Evolutionary conservation across 306 rosid genomes (phyloP).

Genomic region (Vicia sativa): DNA sequence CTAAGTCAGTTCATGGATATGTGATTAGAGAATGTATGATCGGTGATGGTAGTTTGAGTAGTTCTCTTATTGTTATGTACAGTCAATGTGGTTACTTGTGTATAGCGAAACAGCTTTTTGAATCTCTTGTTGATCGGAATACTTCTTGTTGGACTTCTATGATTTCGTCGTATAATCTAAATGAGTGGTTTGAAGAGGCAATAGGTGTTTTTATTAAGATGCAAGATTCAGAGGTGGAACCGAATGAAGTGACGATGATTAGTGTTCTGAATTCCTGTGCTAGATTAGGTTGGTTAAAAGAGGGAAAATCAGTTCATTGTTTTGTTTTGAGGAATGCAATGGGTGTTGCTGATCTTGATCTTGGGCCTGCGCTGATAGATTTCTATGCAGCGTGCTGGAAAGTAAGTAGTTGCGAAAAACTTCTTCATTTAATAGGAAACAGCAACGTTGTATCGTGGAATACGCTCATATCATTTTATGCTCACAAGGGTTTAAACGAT

Average conservation of each 20-base stretch:
- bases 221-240: constrained; percentile 58
- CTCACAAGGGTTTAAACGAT: constrained; percentile 54
- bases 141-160: constrained; percentile 77
- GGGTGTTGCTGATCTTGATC: constrained; percentile 55
- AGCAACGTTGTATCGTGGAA: constrained; percentile 65
- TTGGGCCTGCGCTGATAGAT: constrained; percentile 67
- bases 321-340: constrained; percentile 59
- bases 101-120: constrained; percentile 54
- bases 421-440: constrained; percentile 56
- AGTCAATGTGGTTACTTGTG: constrained; percentile 62
- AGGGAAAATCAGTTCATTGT: constrained; percentile 80
- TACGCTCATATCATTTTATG: constrained; percentile 62
- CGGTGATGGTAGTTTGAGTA: constrained; percentile 53
- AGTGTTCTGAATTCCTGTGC: constrained; percentile 63
- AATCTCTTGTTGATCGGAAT: constrained; percentile 31
- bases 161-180: constrained; percentile 73
- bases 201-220: constrained; percentile 50
- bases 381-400: constrained; percentile 66
- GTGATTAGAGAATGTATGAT: constrained; percentile 54
- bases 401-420: constrained; percentile 47
- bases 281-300: constrained; percentile 63
- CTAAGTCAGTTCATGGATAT: constrained; percentile 67
- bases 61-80: constrained; percentile 69
- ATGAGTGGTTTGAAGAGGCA: constrained; percentile 53
- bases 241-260: constrained; percentile 68